Evolutionary conservation across 2,329 filamentous ascomycete species (phyloP).

Genomic region (Penicillium sp.): DNA sequence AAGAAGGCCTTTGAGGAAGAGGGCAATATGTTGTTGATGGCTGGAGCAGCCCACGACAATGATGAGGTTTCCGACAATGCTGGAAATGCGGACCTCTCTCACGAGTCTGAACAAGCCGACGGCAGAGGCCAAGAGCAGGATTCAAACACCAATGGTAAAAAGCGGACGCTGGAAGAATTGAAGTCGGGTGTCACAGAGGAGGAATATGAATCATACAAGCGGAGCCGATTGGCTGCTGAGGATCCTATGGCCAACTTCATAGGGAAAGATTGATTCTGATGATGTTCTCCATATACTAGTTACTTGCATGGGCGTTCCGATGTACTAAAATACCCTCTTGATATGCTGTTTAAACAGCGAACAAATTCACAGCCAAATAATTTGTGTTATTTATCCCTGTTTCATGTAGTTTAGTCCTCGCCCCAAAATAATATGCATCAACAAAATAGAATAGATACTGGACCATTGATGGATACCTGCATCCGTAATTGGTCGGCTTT

Average conservation of each 20-base stretch:
- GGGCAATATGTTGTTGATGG: constrained; percentile 57
- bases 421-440: neutral
- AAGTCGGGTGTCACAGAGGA: constrained; percentile 73
- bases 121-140: constrained; percentile 32
- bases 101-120: constrained; percentile 27
- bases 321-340: constrained; percentile 24
- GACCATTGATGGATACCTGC: neutral
- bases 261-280: constrained; percentile 58
- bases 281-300: constrained; percentile 3
- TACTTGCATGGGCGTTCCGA: constrained; percentile 17
- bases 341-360: constrained; percentile 1
- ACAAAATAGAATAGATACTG: neutral
- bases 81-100: constrained; percentile 19
- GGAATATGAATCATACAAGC: constrained; percentile 81
- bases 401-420: neutral
- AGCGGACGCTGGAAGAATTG: constrained; percentile 76
- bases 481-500: neutral
- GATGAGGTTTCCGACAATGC: constrained; percentile 4
- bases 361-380: neutral
- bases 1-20: constrained; percentile 76
- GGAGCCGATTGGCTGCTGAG: constrained; percentile 67
- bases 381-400: neutral
- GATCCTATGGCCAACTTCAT: constrained; percentile 86
- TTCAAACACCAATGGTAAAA: constrained; percentile 50
- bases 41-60: constrained; percentile 23